Evolutionary conservation across 2,329 filamentous ascomycete species (phyloP).

Genomic region (Alternaria brassicicola): DNA sequence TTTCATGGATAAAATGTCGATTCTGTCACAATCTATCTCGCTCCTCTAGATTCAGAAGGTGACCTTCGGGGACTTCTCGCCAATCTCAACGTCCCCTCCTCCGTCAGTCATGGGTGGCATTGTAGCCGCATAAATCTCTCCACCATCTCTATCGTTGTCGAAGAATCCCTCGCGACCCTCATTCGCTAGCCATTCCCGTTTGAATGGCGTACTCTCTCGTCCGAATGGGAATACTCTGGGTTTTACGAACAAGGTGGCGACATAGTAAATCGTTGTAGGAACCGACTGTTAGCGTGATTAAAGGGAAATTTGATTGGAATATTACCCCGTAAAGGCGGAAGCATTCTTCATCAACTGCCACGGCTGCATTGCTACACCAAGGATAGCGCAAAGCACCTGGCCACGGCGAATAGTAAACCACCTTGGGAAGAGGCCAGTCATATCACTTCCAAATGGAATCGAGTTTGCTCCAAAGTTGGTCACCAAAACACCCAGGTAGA

Average conservation of each 20-base stretch:
- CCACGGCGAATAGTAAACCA: slow-evolving; percentile 54
- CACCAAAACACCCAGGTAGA: slow-evolving; percentile 51
- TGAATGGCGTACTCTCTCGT: slow-evolving; percentile 22
- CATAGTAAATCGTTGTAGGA: slow-evolving; percentile 47
- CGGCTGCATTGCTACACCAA: slow-evolving; percentile 48
- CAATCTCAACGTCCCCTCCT: slow-evolving; percentile 16
- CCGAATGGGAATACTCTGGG: slow-evolving; percentile 26
- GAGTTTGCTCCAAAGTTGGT: slow-evolving; percentile 54
- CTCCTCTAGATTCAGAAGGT: background rate
- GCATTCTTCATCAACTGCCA: slow-evolving; percentile 54
- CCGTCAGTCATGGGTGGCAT: slow-evolving; percentile 21
- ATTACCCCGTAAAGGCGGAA: slow-evolving; percentile 45
- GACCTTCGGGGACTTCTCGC: slow-evolving; percentile 17
- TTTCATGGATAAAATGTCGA: background rate
- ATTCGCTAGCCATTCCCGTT: slow-evolving; percentile 34
- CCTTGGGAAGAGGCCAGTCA: slow-evolving; percentile 51
- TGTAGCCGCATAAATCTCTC: slow-evolving; percentile 16
- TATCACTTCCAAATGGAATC: slow-evolving; percentile 52
- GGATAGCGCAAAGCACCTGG: slow-evolving; percentile 50
- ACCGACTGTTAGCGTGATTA: slow-evolving; percentile 17
- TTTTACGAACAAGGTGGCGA: slow-evolving; percentile 24
- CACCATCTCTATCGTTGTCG: slow-evolving; percentile 31
- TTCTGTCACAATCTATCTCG: background rate
- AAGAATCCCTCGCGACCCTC: slow-evolving; percentile 39
- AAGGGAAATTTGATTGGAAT: too few relatives aligned